These are phyloP conservation scores for Bullera alba DNA, from an alignment of 768 basidiomycete genomes.

Conservation along the genomic window DNA sequence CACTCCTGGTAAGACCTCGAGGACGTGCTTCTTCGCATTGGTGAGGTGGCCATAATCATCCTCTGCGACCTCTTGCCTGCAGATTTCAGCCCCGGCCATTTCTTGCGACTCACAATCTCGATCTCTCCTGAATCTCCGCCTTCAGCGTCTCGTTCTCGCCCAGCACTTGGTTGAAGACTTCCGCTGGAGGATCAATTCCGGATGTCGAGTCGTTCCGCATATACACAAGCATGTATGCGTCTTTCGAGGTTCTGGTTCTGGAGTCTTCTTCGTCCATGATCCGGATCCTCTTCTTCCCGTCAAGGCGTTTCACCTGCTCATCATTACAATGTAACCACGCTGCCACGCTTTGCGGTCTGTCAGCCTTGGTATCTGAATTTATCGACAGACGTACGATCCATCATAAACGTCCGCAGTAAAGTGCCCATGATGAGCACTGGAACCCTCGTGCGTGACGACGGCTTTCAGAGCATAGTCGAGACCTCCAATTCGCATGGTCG, in stretches of 20 bases:
- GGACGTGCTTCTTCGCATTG: conserved; percentile 10
- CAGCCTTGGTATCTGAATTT: conserved; percentile 2
- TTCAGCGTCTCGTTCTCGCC: conserved; percentile 3
- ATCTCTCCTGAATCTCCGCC: neutral
- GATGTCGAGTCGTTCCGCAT: conserved; percentile 37
- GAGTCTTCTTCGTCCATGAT: conserved; percentile 3
- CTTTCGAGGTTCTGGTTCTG: conserved; percentile 62
- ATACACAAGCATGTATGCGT: conserved; percentile 95
- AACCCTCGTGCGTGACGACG: conserved; percentile 78
- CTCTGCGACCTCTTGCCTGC: conserved; percentile 6
- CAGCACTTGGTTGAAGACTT: conserved; percentile 4
- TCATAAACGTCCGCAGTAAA: conserved; percentile 39
- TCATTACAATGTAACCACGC: conserved; percentile 93
- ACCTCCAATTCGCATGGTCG: conserved; percentile 60
- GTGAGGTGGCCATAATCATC: conserved; percentile 6
- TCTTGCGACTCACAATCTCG: conserved; percentile 9
- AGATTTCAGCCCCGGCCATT: neutral
- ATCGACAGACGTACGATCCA: conserved; percentile 17
- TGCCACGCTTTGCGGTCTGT: conserved; percentile 50
- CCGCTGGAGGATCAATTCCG: conserved; percentile 7
- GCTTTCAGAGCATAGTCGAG: conserved; percentile 73
- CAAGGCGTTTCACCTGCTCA: conserved; percentile 65
- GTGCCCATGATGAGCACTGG: conserved; percentile 55
- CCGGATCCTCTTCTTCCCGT: conserved; percentile 28
- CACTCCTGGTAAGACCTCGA: conserved; percentile 18